Evolutionary conservation across 805 yeast species (phyloP).

Genomic region (Candida ulmi): DNA sequence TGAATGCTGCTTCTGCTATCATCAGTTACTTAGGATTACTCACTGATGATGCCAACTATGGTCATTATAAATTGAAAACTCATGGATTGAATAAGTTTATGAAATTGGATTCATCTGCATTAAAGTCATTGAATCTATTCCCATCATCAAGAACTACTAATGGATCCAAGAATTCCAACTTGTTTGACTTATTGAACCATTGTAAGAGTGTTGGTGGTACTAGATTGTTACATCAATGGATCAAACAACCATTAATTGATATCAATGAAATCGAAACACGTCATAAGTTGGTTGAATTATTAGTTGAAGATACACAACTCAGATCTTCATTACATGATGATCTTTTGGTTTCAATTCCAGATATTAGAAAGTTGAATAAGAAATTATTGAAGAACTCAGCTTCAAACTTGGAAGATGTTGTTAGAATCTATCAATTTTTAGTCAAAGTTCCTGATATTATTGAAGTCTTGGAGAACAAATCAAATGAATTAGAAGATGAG

Average conservation of each 20-base stretch:
- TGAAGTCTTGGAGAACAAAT: constrained; percentile 41
- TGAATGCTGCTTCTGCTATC: constrained; percentile 63
- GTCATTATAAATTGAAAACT: constrained; percentile 49
- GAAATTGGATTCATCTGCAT: constrained; percentile 88
- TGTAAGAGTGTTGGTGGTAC: constrained; percentile 91
- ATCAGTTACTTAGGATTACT: constrained; percentile 63
- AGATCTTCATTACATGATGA: constrained; percentile 64
- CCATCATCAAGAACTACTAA: constrained; percentile 37
- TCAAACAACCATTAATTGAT: constrained; percentile 88
- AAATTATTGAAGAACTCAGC: constrained; percentile 44
- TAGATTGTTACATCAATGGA: constrained; percentile 85
- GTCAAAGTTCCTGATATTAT: constrained; percentile 64
- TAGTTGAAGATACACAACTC: constrained; percentile 64
- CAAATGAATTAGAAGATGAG: constrained; percentile 28
- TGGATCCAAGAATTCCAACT: constrained; percentile 46
- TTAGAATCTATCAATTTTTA: constrained; percentile 79
- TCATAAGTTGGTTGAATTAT: constrained; percentile 66
- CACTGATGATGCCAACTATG: constrained; percentile 48
- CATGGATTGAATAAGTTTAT: constrained; percentile 77
- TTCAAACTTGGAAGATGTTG: constrained; percentile 81
- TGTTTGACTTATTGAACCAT: constrained; percentile 79
- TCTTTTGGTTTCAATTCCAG: constrained; percentile 72
- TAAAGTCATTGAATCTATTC: constrained; percentile 80
- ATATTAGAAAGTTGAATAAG: constrained; percentile 68
- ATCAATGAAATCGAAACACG: constrained; percentile 54